Percentiles rank a stretch among this genome's conserved stretches.
Evolutionary conservation across 2,329 filamentous ascomycete species (phyloP).

Genomic region (Talaromyces sp.): DNA sequence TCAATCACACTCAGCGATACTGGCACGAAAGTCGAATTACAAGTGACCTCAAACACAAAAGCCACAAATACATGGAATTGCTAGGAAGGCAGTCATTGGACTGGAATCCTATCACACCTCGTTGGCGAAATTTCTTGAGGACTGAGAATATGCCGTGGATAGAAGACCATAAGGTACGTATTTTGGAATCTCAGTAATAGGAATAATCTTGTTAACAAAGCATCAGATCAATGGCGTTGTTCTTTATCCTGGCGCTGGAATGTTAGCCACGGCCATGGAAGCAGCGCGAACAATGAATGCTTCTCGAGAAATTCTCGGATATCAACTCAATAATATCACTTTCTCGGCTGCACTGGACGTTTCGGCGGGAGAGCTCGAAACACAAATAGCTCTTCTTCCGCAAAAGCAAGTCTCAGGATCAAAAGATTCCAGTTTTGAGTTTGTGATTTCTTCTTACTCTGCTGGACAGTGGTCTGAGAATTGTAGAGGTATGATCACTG

Average conservation of each 20-base stretch:
- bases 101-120: slow-evolving; percentile 22
- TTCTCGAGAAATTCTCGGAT: neutral
- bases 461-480: neutral
- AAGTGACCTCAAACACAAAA: neutral
- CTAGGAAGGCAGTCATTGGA: slow-evolving; percentile 21
- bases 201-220: neutral
- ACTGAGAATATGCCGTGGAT: slow-evolving; percentile 35
- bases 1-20: slow-evolving; percentile 20
- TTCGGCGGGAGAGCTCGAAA: neutral
- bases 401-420: neutral
- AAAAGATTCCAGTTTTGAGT: neutral
- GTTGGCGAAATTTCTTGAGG: slow-evolving; percentile 31
- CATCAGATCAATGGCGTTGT: slow-evolving; percentile 25
- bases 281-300: slow-evolving; percentile 15
- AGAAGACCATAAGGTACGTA: slow-evolving; percentile 28
- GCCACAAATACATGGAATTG: slow-evolving; percentile 12
- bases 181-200: neutral
- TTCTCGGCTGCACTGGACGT: neutral
- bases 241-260: slow-evolving; percentile 32
- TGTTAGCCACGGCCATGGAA: slow-evolving; percentile 29
- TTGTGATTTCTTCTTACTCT: neutral
- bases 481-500: neutral
- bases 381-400: neutral
- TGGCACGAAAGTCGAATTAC: slow-evolving; percentile 23
- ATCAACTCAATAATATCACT: neutral